Base-by-base conservation (phyloP, 441 rosid species). In the Iberis amara region DNA sequence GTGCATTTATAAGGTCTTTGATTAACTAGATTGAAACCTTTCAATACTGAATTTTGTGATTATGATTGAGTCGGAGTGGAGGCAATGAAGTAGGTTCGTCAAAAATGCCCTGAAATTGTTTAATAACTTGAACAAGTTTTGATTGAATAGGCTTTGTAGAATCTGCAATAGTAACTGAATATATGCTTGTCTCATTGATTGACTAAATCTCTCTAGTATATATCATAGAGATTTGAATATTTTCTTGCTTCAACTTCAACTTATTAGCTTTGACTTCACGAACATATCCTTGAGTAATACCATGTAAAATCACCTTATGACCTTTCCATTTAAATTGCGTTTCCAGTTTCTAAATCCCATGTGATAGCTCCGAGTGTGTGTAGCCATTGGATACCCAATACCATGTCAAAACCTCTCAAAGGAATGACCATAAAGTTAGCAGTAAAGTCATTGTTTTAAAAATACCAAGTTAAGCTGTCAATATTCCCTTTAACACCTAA, bases 351-450 rank as follows among this genome's bases (percentile, higher is more conserved):
- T 1, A 46, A 46, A 0, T 46, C 23, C 6, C 11, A 46, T 1
- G 11, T 1, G 0, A 28, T 46, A 0, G 7, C 21, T 0, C 23
- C 36, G 0, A 46, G 0, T 0, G 3, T 11, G 0, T 11, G 3
- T 0, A 46, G 4, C 35, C 35, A 27, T 7, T 27, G 21, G 0
- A 27, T 8, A 0, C 50, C 36, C 0, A 46, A 0, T 18, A 46
- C 36, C 36, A 46, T 46, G 1, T 46, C 35, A 11, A 9, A 27
- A 2, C 23, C 4, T 0, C 44, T 21, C 0, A 39, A 3, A 3
- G 43, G 43, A 6, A 39, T 12, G 1, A 13, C 43, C 43, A 39
- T 12, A 1, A 39, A 2, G 2, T 13, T 21, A 4, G 6, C 15
- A 1, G 21, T 18, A 18, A 18, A 18, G 21, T 18, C 21, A 18